A percentile compares a stretch with the other conserved stretches of the same genome.
Conservation (phyloP, 257 asterid species). For the Sherardia arvensis region DNA sequence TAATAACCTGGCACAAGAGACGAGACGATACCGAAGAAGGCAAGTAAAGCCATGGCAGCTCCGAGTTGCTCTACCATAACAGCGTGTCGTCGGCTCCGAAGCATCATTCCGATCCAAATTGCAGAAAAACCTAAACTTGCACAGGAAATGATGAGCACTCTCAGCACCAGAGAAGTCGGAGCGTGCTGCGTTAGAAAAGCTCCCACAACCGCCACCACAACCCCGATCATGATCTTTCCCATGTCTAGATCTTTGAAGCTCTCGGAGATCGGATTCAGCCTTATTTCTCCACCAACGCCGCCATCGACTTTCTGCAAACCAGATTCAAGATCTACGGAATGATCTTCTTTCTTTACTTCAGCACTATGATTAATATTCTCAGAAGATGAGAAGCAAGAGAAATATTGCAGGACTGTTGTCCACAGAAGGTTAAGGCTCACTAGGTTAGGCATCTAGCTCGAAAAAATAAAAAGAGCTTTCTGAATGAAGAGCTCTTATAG, state of each 20-base stretch:
- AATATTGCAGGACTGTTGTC: not conserved
- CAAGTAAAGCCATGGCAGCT: not conserved
- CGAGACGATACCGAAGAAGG: not conserved
- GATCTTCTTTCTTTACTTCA: not conserved
- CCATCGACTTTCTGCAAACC: not conserved
- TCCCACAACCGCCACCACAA: not conserved
- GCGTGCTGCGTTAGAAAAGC: not conserved
- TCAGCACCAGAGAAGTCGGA: not conserved
- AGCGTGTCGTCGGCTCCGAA: not conserved
- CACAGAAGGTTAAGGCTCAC: not conserved
- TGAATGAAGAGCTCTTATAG: not conserved
- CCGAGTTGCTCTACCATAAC: not conserved
- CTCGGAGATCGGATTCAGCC: not conserved
- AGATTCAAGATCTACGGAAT: not conserved
- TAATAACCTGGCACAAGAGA: not conserved
- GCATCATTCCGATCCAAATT: not conserved
- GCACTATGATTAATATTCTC: not conserved
- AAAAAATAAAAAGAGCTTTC: no score
- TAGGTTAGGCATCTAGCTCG: not conserved
- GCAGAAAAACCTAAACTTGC: not conserved
- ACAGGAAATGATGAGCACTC: not conserved
- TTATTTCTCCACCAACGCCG: not conserved
- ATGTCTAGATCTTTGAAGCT: not conserved
- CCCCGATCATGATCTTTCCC: not conserved
- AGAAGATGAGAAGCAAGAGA: not conserved